Conservation (phyloP, 1,139 yeast genomes). For the Magnusiomyces sp. region DNA sequence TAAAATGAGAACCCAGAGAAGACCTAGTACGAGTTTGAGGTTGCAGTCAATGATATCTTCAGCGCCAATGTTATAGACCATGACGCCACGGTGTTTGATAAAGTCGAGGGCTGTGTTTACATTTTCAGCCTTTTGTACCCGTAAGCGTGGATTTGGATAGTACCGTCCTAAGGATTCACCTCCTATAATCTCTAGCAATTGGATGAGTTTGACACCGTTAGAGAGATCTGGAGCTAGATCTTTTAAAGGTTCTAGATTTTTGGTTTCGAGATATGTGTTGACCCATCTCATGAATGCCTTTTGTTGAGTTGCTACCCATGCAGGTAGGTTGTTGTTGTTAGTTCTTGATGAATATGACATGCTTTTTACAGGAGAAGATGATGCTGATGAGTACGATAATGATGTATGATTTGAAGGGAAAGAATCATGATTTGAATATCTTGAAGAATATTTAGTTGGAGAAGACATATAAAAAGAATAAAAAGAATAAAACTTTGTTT, state of each 20-base stretch:
- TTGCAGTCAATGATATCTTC: conserved; percentile 61
- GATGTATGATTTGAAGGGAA: not conserved
- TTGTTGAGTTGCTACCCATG: conserved; percentile 36
- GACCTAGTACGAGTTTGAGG: conserved; percentile 52
- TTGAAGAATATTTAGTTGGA: not conserved
- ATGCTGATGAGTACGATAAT: not conserved
- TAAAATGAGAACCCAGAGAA: conserved; percentile 55
- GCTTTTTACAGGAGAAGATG: not conserved
- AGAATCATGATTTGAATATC: not conserved
- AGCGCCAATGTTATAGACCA: conserved; percentile 53
- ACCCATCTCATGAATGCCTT: conserved; percentile 36
- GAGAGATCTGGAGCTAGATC: conserved; percentile 28
- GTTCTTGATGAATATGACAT: too few species aligned
- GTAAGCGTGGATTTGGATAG: conserved; percentile 40
- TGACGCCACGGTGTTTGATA: conserved; percentile 45
- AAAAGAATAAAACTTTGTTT: not conserved
- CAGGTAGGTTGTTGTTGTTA: conserved; percentile 20
- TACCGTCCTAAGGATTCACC: conserved; percentile 34
- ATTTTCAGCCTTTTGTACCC: conserved; percentile 57
- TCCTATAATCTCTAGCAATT: conserved; percentile 34
- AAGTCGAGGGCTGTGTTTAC: conserved; percentile 49
- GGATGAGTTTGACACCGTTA: conserved; percentile 32
- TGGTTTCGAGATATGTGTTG: conserved; percentile 30
- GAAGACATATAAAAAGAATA: not conserved
- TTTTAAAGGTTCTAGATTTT: conserved; percentile 24